Percentiles rank a stretch among this genome's conserved stretches.
Evolutionary conservation across 345 rosid genomes (phyloP).

Genomic region (Litchi chinensis): DNA sequence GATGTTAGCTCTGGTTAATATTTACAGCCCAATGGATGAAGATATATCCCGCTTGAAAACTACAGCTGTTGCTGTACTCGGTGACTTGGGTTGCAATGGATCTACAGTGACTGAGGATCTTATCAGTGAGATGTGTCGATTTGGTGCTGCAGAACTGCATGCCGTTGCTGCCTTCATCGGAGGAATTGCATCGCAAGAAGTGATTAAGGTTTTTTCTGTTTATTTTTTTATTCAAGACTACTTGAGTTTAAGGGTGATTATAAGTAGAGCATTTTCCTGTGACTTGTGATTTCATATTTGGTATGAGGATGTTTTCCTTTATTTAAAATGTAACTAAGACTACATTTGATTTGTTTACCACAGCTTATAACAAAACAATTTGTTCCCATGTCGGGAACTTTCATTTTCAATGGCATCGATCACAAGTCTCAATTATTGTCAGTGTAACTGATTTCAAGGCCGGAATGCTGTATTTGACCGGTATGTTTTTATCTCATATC

Average conservation of each 20-base stretch:
- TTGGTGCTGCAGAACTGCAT: slow-evolving; percentile 97
- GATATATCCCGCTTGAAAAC: slow-evolving; percentile 84
- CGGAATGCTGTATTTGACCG: not conserved
- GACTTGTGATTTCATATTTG: not conserved
- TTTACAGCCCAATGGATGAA: slow-evolving; percentile 75
- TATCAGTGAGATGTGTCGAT: slow-evolving; percentile 90
- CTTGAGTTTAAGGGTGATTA: not conserved
- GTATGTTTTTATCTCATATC: slow-evolving; percentile 1
- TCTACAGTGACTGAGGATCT: slow-evolving; percentile 84
- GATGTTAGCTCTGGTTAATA: slow-evolving; percentile 17
- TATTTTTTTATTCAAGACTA: not conserved
- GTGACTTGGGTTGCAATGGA: slow-evolving; percentile 85
- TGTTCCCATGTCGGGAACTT: slow-evolving; percentile 86
- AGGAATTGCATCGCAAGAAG: slow-evolving; percentile 95
- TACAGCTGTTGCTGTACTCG: slow-evolving; percentile 64
- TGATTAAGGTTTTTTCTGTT: slow-evolving; percentile 62
- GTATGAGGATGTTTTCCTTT: not conserved
- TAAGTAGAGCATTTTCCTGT: too few relatives aligned
- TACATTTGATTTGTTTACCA: slow-evolving; percentile 7
- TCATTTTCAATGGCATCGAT: slow-evolving; percentile 91
- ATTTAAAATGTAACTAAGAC: not conserved
- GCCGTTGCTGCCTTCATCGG: slow-evolving; percentile 91
- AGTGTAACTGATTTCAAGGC: slow-evolving; percentile 36
- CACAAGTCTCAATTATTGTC: slow-evolving; percentile 82
- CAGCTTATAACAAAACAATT: slow-evolving; percentile 95